Evolutionary conservation across 306 rosid genomes (phyloP).

Genomic region (apple (Malus domestica)): DNA sequence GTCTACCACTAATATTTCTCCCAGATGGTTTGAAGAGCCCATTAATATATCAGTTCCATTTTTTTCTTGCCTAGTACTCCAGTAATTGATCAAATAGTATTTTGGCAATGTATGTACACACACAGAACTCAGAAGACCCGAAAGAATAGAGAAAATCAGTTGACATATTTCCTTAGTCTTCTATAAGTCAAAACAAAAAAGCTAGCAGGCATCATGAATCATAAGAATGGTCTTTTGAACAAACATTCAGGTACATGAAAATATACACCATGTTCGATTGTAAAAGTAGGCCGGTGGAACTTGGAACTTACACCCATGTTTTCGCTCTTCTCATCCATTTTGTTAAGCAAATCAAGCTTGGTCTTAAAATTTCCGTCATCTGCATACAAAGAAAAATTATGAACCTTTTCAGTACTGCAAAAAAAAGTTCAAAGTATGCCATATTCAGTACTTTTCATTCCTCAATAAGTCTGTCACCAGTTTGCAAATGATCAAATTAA

Average conservation of each 20-base stretch:
- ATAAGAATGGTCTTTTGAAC: neutral
- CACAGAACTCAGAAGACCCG: neutral
- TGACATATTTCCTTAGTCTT: neutral
- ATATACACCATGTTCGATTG: neutral
- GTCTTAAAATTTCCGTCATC: constrained; percentile 31
- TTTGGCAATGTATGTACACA: neutral
- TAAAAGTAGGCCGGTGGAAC: constrained; percentile 12
- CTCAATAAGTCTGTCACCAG: neutral
- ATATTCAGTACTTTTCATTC: neutral
- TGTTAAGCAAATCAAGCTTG: constrained; percentile 19
- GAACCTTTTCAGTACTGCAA: neutral
- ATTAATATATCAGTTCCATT: neutral
- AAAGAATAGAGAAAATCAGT: neutral
- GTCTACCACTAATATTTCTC: neutral
- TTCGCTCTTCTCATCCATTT: constrained; percentile 30
- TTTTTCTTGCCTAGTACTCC: neutral
- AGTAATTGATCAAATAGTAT: neutral
- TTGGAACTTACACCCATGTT: constrained; percentile 44
- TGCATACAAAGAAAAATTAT: constrained; percentile 12
- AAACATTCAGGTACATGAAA: neutral
- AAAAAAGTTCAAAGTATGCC: neutral
- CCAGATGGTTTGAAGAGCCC: neutral
- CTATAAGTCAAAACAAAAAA: neutral
- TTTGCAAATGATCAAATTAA: neutral
- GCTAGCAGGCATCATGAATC: neutral